These are phyloP conservation scores for Yarrowia sp. DNA, from an alignment of 805 yeast species.

Conservation along the genomic window DNA sequence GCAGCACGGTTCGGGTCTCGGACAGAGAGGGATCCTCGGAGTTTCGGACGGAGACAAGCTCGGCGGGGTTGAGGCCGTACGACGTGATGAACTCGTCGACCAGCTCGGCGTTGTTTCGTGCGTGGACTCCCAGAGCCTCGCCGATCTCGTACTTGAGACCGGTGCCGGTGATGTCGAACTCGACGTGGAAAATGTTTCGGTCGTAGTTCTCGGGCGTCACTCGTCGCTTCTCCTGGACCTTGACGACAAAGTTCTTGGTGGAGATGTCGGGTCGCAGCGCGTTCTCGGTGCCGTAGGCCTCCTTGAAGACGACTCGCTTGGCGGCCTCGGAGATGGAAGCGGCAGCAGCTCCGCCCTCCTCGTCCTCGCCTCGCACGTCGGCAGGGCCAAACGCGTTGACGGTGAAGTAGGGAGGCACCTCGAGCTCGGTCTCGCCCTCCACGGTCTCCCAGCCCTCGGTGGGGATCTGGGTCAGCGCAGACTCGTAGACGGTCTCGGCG, in stretches of 20 bases:
- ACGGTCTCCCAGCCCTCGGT: conserved; percentile 41
- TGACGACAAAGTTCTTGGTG: conserved; percentile 76
- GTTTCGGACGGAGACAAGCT: conserved; percentile 70
- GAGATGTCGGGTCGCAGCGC: conserved; percentile 87
- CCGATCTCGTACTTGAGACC: conserved; percentile 91
- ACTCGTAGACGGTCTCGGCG: conserved; percentile 36
- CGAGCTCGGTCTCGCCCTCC: conserved; percentile 34
- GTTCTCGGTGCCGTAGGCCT: conserved; percentile 61
- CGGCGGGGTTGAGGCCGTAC: conserved; percentile 70
- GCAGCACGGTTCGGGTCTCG: conserved; percentile 81
- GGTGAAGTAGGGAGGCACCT: conserved; percentile 26
- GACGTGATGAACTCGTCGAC: conserved; percentile 67
- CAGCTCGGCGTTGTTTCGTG: conserved; percentile 65
- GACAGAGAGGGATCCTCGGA: conserved; percentile 45
- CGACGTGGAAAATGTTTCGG: conserved; percentile 94
- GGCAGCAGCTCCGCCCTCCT: conserved; percentile 41
- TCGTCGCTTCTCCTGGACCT: conserved; percentile 87
- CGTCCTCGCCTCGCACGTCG: conserved; percentile 23
- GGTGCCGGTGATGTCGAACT: conserved; percentile 86
- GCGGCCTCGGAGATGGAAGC: conserved; percentile 55
- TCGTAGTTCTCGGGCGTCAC: conserved; percentile 87
- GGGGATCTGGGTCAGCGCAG: conserved; percentile 39
- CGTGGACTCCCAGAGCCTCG: conserved; percentile 95
- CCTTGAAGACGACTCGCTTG: conserved; percentile 73
- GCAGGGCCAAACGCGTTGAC: conserved; percentile 27